Conservation (phyloP, 1,139 yeast species). For the Kurtzmaniella natalensis region DNA sequence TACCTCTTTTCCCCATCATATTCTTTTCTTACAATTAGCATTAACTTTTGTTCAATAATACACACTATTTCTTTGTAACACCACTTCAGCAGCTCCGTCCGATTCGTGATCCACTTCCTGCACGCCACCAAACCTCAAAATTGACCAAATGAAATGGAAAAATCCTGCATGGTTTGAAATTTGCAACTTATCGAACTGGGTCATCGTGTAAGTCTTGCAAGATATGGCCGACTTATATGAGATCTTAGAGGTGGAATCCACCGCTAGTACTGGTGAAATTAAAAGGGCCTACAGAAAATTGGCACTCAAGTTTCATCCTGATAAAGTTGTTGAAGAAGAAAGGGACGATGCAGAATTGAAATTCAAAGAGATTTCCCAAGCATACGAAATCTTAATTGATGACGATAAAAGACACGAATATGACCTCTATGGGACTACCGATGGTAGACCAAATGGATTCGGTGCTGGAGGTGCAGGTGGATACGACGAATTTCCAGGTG, state of each 20-base stretch:
- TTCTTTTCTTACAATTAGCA: too few relatives aligned
- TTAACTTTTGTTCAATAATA: too few relatives aligned
- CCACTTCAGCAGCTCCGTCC: too few relatives aligned
- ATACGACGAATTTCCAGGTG: constrained; percentile 16
- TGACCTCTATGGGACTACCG: constrained; percentile 53
- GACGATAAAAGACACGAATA: constrained; percentile 53
- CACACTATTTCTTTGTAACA: too few relatives aligned
- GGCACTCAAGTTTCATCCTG: constrained; percentile 77
- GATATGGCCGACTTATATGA: constrained; percentile 53
- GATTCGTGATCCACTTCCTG: too few relatives aligned
- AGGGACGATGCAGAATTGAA: constrained; percentile 64
- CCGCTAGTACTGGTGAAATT: constrained; percentile 64
- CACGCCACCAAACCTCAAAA: too few relatives aligned
- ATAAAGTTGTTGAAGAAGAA: constrained; percentile 64
- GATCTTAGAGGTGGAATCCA: constrained; percentile 58
- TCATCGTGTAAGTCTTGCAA: too few relatives aligned
- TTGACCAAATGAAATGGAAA: too few relatives aligned
- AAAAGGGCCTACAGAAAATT: constrained; percentile 72
- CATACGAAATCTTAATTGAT: constrained; percentile 72
- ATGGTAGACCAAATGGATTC: constrained; percentile 19
- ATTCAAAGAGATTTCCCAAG: constrained; percentile 74
- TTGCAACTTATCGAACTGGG: too few relatives aligned
- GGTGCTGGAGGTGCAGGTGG: constrained; percentile 14
- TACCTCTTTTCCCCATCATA: too few relatives aligned
- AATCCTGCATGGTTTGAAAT: too few relatives aligned